These are phyloP conservation scores for Leptodontidium sp. DNA, from an alignment of 2,329 filamentous ascomycete genomes.

Conservation along the genomic window DNA sequence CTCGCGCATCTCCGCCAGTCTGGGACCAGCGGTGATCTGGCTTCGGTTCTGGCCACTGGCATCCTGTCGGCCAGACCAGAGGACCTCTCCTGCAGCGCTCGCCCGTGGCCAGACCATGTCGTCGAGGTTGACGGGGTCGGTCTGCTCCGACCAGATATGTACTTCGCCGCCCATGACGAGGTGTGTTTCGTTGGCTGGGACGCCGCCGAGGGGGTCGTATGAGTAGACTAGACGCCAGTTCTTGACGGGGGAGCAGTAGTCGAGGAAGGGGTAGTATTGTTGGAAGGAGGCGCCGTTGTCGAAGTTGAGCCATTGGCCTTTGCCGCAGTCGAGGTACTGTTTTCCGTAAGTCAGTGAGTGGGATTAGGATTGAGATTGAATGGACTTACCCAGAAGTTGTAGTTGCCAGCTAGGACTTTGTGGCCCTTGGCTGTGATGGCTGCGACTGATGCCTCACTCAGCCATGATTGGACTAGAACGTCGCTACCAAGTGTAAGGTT, in stretches of 20 bases:
- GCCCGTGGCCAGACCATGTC: slow-evolving; percentile 80
- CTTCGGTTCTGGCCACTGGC: slow-evolving; percentile 72
- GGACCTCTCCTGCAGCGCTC: slow-evolving; percentile 76
- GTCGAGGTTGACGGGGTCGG: slow-evolving; percentile 81
- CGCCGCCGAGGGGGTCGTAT: slow-evolving; percentile 74
- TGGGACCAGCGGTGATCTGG: slow-evolving; percentile 72
- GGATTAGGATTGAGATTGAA: slow-evolving; percentile 29
- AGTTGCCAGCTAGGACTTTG: slow-evolving; percentile 78
- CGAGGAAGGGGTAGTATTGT: slow-evolving; percentile 72
- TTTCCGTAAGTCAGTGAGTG: not conserved
- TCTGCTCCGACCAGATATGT: slow-evolving; percentile 82
- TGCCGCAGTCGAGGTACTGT: slow-evolving; percentile 84
- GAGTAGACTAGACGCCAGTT: slow-evolving; percentile 84
- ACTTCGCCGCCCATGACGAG: slow-evolving; percentile 84
- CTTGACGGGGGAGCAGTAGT: slow-evolving; percentile 84
- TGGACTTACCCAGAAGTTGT: slow-evolving; percentile 74
- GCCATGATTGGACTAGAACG: slow-evolving; percentile 83
- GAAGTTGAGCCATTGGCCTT: slow-evolving; percentile 81
- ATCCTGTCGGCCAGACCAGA: slow-evolving; percentile 80
- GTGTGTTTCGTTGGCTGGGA: slow-evolving; percentile 67
- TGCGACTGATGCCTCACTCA: slow-evolving; percentile 66
- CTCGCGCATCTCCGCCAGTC: slow-evolving; percentile 80
- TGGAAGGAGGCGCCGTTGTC: slow-evolving; percentile 61
- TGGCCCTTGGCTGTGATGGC: slow-evolving; percentile 68
- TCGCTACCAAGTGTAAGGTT: slow-evolving; percentile 76